These are phyloP conservation scores for Arxiozyma bovina DNA, from an alignment of 1,139 yeast genomes.

Conservation along the genomic window DNA sequence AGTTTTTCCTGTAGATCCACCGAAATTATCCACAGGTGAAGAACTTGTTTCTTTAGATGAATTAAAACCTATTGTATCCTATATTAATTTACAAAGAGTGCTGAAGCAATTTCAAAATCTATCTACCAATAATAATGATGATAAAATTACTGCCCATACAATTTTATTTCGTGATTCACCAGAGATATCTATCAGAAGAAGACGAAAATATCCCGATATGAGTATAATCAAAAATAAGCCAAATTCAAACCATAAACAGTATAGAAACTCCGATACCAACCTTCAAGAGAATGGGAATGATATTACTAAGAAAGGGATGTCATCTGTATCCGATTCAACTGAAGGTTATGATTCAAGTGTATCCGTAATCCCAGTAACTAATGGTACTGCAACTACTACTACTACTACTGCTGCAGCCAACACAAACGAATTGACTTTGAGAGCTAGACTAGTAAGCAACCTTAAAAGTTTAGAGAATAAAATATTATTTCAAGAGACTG, in stretches of 20 bases:
- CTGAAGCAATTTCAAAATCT: conserved; percentile 11
- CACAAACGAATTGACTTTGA: conserved; percentile 22
- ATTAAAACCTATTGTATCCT: conserved; percentile 51
- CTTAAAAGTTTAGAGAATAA: conserved; percentile 43
- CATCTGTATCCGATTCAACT: not conserved
- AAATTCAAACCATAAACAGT: not conserved
- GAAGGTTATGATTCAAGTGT: conserved; percentile 10
- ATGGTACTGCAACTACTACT: not conserved
- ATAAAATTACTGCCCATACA: conserved; percentile 2
- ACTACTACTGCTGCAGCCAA: not conserved
- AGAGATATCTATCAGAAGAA: conserved; percentile 30
- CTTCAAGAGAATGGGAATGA: not conserved
- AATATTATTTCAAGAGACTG: conserved; percentile 43
- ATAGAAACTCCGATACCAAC: not conserved
- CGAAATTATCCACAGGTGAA: conserved; percentile 44
- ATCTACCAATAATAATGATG: conserved; percentile 2
- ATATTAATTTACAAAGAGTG: conserved; percentile 42
- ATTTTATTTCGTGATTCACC: conserved; percentile 10
- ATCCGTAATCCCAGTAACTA: conserved; percentile 21
- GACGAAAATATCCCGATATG: conserved; percentile 22
- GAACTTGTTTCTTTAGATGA: conserved; percentile 54
- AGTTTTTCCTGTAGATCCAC: conserved; percentile 43
- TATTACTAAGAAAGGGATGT: not conserved
- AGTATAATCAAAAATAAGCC: not conserved
- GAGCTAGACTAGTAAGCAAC: conserved; percentile 53